These are phyloP conservation scores for Stipa capillata DNA, from an alignment of 176 grass and related monocot species.

Conservation along the genomic window DNA sequence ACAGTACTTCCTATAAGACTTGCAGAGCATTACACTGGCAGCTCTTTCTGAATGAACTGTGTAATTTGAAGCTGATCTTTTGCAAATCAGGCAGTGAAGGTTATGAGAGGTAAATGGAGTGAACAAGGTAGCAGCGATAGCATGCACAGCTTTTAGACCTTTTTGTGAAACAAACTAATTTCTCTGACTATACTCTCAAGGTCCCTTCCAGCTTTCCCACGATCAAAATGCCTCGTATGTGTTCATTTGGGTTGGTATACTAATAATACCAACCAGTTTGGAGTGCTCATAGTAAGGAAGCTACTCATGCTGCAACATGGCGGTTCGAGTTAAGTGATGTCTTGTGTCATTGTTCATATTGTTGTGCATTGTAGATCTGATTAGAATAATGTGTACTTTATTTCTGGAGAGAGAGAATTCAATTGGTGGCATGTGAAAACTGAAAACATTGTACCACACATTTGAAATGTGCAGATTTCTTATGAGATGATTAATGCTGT, in stretches of 20 bases:
- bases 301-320: not conserved
- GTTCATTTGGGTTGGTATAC: not conserved
- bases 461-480: not conserved
- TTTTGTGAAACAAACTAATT: not conserved
- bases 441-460: not conserved
- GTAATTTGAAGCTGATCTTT: constrained; percentile 1
- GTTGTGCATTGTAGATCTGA: not conserved
- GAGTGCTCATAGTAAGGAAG: not conserved
- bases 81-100: not conserved
- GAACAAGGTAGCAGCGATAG: not conserved
- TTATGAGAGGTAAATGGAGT: not conserved
- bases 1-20: not conserved
- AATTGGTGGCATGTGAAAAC: not conserved
- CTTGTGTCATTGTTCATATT: not conserved
- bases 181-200: not conserved
- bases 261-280: not conserved
- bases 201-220: not conserved
- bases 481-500: not conserved
- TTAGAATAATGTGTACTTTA: not conserved
- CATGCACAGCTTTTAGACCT: not conserved
- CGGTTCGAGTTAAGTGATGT: not conserved
- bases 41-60: not conserved
- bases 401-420: constrained; percentile 1
- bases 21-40: not conserved
- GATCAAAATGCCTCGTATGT: not conserved